Conservation (phyloP, 257 asterid species). For the Fraxinus quadrangulata region DNA sequence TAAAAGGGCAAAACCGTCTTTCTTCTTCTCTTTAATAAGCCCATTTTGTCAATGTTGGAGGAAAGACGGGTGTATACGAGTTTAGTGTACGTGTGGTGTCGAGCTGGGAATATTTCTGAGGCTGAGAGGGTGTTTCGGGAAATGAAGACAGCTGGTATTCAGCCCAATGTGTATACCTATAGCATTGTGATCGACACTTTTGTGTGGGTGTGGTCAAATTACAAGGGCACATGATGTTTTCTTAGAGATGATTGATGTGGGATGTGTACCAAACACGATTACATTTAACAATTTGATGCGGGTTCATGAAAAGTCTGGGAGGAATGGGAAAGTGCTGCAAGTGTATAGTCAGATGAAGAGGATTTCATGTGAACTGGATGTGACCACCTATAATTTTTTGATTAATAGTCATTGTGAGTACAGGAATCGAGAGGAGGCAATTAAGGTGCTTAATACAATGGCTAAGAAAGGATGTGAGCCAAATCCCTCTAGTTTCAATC, state of each 20-base stretch:
- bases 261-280: constrained; percentile 67
- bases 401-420: constrained; percentile 78
- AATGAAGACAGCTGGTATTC: constrained; percentile 67
- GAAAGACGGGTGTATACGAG: constrained; percentile 53
- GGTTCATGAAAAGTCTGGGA: constrained; percentile 85
- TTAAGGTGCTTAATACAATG: constrained; percentile 70
- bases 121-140: constrained; percentile 78
- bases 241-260: constrained; percentile 76
- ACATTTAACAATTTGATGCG: constrained; percentile 86
- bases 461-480: constrained; percentile 65
- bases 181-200: constrained; percentile 75
- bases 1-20: too few species aligned
- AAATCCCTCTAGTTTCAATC: constrained; percentile 64
- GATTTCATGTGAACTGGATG: constrained; percentile 68
- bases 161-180: constrained; percentile 73
- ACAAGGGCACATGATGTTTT: constrained; percentile 88
- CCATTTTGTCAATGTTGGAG: too few species aligned
- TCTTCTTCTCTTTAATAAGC: too few species aligned
- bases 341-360: constrained; percentile 88
- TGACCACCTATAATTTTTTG: constrained; percentile 75
- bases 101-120: constrained; percentile 63
- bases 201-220: constrained; percentile 85
- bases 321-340: constrained; percentile 81
- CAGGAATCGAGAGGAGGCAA: constrained; percentile 70
- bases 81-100: constrained; percentile 89